phyloP scores from a whole-genome alignment of 495 filamentous ascomycete genomes.

The Viridothelium virens region DNA sequence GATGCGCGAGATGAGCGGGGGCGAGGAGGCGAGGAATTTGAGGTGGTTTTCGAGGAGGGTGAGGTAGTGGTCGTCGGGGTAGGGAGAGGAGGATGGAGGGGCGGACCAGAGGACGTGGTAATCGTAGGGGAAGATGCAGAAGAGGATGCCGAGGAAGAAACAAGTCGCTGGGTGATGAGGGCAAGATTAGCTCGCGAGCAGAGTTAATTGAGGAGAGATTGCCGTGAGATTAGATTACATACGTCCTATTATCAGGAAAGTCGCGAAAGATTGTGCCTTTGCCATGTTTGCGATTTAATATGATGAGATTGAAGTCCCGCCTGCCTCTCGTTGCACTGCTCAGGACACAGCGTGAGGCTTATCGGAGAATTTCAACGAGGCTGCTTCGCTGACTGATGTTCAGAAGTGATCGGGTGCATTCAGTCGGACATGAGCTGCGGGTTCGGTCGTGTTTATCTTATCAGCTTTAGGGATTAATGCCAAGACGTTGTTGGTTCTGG shows the following conservation, averaged over 20 bases:
- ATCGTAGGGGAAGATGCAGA: constrained; percentile 95
- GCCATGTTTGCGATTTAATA: neutral
- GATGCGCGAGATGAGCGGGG: constrained; percentile 83
- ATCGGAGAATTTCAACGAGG: neutral
- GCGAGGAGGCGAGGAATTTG: constrained; percentile 73
- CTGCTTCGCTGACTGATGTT: neutral
- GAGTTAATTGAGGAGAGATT: no score
- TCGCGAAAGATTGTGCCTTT: constrained; percentile 56
- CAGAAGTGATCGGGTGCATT: neutral
- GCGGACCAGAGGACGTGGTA: constrained; percentile 92
- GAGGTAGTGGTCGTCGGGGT: constrained; percentile 46
- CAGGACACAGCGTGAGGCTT: neutral
- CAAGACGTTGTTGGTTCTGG: neutral
- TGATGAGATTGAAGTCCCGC: no score
- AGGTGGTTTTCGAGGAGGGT: constrained; percentile 81
- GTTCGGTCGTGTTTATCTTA: neutral
- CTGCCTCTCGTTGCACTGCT: neutral
- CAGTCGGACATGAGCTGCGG: neutral
- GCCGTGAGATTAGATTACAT: constrained; percentile 31
- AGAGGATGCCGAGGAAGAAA: constrained; percentile 97
- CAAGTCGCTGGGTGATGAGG: constrained; percentile 55
- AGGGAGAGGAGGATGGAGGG: constrained; percentile 30
- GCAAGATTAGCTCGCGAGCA: neutral
- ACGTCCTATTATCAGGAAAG: constrained; percentile 95
- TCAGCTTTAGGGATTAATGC: neutral